Percentiles rank a stretch among this genome's conserved stretches.
phyloP scores from a whole-genome alignment of 73 alveolate genomes.

The Symbiodinium pilosum region DNA sequence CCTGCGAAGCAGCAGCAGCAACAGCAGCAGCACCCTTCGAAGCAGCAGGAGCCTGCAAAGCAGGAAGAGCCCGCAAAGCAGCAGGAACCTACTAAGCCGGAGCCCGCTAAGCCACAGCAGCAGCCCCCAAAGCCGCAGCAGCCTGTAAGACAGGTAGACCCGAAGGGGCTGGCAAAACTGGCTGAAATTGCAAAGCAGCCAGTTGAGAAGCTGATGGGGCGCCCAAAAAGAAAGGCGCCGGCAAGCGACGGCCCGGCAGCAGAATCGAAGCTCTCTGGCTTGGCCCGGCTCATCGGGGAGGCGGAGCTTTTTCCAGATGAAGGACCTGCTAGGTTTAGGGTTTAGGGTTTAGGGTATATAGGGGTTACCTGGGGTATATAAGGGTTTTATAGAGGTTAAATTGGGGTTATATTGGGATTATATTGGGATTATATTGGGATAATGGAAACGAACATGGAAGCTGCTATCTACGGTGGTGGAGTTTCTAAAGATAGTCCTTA shows the following conservation, averaged over 20 bases:
- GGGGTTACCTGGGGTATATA: too few relatives aligned
- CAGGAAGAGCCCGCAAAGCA: not conserved
- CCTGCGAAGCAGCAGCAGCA: not conserved
- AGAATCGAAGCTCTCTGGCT: not conserved
- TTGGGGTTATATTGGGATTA: too few relatives aligned
- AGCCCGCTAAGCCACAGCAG: not conserved
- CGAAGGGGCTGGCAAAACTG: not conserved
- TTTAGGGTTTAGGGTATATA: too few relatives aligned
- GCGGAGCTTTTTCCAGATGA: conserved; percentile 8
- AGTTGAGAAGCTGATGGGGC: not conserved
- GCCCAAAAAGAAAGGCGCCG: not conserved
- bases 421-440: too few relatives aligned
- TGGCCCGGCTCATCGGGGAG: not conserved
- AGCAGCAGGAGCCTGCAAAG: not conserved
- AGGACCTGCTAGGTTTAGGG: not conserved
- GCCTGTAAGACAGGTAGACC: not conserved
- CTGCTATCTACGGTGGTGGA: too few relatives aligned
- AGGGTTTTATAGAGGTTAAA: too few relatives aligned
- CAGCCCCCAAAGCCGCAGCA: conserved; percentile 6
- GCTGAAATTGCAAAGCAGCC: not conserved
- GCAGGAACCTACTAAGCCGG: not conserved
- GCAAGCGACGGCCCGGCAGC: not conserved
- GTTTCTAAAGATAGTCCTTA: too few relatives aligned
- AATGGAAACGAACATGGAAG: too few relatives aligned
- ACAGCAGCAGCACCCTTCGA: not conserved